Conservation (phyloP, 2,329 filamentous ascomycete genomes). For the Penicillium vulpinum region DNA sequence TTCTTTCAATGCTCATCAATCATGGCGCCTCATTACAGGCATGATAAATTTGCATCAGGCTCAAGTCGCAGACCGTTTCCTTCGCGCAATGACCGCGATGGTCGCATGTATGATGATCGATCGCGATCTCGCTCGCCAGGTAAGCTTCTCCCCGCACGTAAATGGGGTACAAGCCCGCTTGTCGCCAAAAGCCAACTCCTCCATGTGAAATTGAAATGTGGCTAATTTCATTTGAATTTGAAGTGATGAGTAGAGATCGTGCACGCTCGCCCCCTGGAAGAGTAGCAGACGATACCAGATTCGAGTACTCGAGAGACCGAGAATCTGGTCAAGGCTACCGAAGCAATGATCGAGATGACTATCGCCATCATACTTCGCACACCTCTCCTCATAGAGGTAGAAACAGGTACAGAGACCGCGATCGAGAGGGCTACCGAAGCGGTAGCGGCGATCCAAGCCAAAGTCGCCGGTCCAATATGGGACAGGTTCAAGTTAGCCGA, state of each 20-base stretch:
- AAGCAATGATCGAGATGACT: constrained; percentile 38
- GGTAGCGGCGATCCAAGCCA: constrained; percentile 39
- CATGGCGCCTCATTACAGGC: constrained; percentile 26
- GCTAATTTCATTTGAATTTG: constrained; percentile 36
- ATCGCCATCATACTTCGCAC: constrained; percentile 33
- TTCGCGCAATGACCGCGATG: constrained; percentile 41
- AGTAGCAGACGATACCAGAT: constrained; percentile 39
- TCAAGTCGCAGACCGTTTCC: constrained; percentile 27
- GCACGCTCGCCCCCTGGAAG: constrained; percentile 39
- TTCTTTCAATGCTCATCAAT: background rate
- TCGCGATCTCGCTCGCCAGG: constrained; percentile 46
- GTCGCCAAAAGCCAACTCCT: constrained; percentile 19
- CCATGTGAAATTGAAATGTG: constrained; percentile 26
- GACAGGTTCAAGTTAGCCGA: constrained; percentile 48
- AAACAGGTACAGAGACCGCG: constrained; percentile 44
- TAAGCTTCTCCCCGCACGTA: constrained; percentile 49
- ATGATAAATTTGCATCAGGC: constrained; percentile 29
- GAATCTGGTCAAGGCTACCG: constrained; percentile 34
- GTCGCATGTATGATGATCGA: constrained; percentile 50
- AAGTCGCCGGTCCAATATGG: constrained; percentile 41
- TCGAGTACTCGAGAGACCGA: constrained; percentile 36
- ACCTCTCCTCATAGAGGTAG: constrained; percentile 42
- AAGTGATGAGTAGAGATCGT: constrained; percentile 37
- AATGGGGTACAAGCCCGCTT: constrained; percentile 25
- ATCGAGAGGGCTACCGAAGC: constrained; percentile 48